Evolutionary conservation across 148 eudicot genomes (phyloP), one percentile per base, ranked within the genome.

Genomic region (Arctostaphylos glauca): DNA sequence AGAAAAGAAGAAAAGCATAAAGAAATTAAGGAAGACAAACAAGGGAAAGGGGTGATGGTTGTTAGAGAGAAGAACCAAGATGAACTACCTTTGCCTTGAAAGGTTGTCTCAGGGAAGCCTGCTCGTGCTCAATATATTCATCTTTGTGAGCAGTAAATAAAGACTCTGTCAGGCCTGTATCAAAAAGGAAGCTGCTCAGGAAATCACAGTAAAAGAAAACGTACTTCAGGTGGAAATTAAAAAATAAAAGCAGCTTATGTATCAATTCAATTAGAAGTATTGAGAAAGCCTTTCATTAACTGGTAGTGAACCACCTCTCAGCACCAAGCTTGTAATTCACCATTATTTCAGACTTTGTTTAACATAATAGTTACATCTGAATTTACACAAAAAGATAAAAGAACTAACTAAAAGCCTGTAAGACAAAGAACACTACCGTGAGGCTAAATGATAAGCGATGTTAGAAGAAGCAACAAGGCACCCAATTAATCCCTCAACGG

Each of bases 51-150:
- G 68, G n/a, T 19, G 53, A 58, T 76, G n/a, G 49, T 3, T 14
- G 4, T 18, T 31, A n/a, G 49, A 18, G 73, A 82, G 86, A 78
- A 48, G 66, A 53, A 38, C 6, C 48, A n/a, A 18, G 38, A 83
- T 80, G 77, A 71, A 97, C 95, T 96, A 97, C 99, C 99, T 97
- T 97, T 44, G 97, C 93, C 81, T 91, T 90, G 77, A 94, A 94
- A 64, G 94, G 89, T 86, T 94, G 99, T 82, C 83, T 89, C 55
- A 97, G 91, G 81, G 99, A 97, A 68, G 98, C 97, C 86, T 84
- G 98, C 91, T 97, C 99, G 85, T 88, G 92, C 77, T 97, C 99
- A 55, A 94, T 94, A 82, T 97, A 97, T n/a, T 93, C 94, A 82
- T 97, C 99, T 87, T 94, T 94, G 83, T 92, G 98, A 74, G 93